These are phyloP conservation scores for Penicillium chermesinum DNA, from an alignment of 495 filamentous ascomycete species.

Conservation along the genomic window DNA sequence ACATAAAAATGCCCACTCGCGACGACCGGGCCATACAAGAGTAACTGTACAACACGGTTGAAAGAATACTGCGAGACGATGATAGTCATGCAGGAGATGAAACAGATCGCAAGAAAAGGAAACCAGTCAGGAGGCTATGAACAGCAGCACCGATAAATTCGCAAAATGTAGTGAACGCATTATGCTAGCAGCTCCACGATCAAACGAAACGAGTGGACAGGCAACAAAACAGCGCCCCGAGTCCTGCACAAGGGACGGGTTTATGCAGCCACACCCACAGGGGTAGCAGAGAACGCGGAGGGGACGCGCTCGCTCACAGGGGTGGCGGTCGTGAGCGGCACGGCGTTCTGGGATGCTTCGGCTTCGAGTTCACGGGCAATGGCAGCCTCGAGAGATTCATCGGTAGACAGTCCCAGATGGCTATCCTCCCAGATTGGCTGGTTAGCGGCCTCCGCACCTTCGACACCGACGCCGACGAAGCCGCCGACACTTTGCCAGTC, in stretches of 20 bases:
- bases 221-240: slow-evolving; percentile 1
- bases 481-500: slow-evolving; percentile 90
- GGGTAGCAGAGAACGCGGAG: slow-evolving; percentile 22
- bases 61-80: too few species aligned
- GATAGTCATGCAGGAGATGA: background rate
- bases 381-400: slow-evolving; percentile 33
- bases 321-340: slow-evolving; percentile 28
- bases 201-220: slow-evolving; percentile 7
- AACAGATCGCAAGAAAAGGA: too few species aligned
- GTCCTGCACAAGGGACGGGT: background rate
- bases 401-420: slow-evolving; percentile 67
- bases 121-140: background rate
- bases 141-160: background rate
- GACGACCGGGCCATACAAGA: too few species aligned
- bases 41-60: too few species aligned
- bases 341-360: slow-evolving; percentile 14
- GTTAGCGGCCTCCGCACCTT: slow-evolving; percentile 50
- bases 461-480: slow-evolving; percentile 84
- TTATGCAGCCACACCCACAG: slow-evolving; percentile 35
- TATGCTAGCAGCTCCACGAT: background rate
- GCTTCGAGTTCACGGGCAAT: slow-evolving; percentile 35
- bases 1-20: too few species aligned
- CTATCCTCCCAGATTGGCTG: slow-evolving; percentile 80
- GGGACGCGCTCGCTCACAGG: slow-evolving; percentile 19
- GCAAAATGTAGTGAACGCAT: background rate